Conservation (phyloP, 495 filamentous ascomycete species). For the Lasiosphaeriaceae sp. region DNA sequence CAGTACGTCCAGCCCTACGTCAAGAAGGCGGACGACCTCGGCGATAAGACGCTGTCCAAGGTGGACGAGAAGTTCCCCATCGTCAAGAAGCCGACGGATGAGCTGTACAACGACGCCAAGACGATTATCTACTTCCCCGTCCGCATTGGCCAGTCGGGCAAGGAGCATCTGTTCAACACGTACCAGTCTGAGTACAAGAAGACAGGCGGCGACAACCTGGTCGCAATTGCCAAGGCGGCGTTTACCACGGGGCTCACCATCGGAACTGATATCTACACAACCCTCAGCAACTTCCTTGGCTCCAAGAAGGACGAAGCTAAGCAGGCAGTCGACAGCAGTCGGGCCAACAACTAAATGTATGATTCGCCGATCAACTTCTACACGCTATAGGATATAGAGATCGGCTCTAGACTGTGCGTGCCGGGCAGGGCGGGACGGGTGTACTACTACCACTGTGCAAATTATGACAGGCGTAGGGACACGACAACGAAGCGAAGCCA, state of each 20-base stretch:
- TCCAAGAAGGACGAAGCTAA: conserved; percentile 60
- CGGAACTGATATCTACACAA: conserved; percentile 60
- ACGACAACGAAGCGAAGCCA: no score
- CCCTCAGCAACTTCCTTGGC: conserved; percentile 52
- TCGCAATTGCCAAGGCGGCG: conserved; percentile 68
- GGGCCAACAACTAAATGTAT: conserved; percentile 17
- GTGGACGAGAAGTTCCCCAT: conserved; percentile 79
- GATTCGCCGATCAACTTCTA: background rate
- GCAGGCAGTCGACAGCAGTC: conserved; percentile 47
- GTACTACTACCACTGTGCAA: no score
- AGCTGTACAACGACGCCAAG: conserved; percentile 64
- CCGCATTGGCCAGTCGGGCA: conserved; percentile 61
- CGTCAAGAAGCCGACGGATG: conserved; percentile 81
- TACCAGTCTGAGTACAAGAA: conserved; percentile 76
- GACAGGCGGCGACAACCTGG: conserved; percentile 63
- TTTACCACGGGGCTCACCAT: conserved; percentile 71
- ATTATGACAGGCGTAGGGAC: no score
- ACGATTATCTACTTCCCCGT: conserved; percentile 63
- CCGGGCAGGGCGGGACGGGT: background rate
- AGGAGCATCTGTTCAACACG: conserved; percentile 68
- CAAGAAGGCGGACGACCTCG: conserved; percentile 73
- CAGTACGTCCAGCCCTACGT: conserved; percentile 78
- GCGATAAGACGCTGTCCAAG: conserved; percentile 65
- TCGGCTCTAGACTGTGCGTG: no score
- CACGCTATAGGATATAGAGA: background rate